Base-by-base conservation (phyloP, 2,329 filamentous ascomycete species). In the Sclerotinia subarctica region DNA sequence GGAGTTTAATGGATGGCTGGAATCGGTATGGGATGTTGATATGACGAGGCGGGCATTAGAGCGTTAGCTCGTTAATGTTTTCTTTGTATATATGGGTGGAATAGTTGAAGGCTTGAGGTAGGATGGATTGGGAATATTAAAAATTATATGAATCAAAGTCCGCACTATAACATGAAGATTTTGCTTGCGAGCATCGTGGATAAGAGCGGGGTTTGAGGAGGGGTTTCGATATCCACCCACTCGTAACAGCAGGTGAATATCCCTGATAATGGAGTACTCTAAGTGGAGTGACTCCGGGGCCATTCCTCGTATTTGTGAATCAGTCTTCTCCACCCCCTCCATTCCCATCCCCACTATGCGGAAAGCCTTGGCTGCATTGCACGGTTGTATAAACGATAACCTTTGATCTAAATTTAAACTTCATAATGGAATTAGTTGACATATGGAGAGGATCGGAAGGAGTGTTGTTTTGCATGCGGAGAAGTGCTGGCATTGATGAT, bases 1-100 rank as follows among this genome's bases (percentile, higher is more conserved):
- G 59, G 59, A 63, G 29, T 63, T 63, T 63, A 26, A 51, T 60
- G n/a, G 32, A 32, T 38, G 29, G 59, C 11, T 56, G 53, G 29
- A 8, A 51, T 51, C 35, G n/a, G n/a, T 11, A 57, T 17, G 24
- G n/a, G 8, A 62, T 38, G 32, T 63, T 51, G 32, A 63, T 63
- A 52, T n/a, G 59, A 51, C 1, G 29, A 51, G 59, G 46, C 59
- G 15, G 26, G 32, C 21, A 57, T 57, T n/a, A n/a, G 32, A 10
- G 32, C 21, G 8, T n/a, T 21, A 21, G 46, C 21, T n/a, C 8
- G 54, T 57, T n/a, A 38, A 38, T 57, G 54, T n/a, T 24, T 24
- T 57, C n/a, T 57, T 38, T 44, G 59, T 35, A 47, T 63, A 38
- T 51, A 63, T 63, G 44, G 29, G 10, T 26, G 59, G 32, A 26